A percentile compares a stretch with the other conserved stretches of the same genome.
Evolutionary conservation across 805 yeast genomes (phyloP).

Genomic region (Suhomyces tanzawaensis): DNA sequence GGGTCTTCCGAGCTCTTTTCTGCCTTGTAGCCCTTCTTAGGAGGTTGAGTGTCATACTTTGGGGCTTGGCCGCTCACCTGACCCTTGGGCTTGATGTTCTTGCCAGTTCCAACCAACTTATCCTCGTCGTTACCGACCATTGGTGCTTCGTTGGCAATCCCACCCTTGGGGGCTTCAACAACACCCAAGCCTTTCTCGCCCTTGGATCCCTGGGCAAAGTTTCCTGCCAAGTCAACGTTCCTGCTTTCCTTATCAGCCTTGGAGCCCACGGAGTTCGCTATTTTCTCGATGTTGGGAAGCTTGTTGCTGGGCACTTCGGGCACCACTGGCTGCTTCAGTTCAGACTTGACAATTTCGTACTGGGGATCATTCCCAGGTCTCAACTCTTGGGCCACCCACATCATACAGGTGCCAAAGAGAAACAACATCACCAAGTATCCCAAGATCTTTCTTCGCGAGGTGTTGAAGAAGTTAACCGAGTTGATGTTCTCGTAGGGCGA

Average conservation of each 20-base stretch:
- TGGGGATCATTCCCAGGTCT: slow-evolving; percentile 24
- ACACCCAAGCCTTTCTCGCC: slow-evolving; percentile 41
- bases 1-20: slow-evolving; percentile 6
- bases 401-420: slow-evolving; percentile 35
- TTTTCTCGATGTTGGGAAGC: slow-evolving; percentile 21
- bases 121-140: slow-evolving; percentile 42
- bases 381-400: slow-evolving; percentile 37
- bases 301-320: not conserved
- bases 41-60: not conserved
- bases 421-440: slow-evolving; percentile 38
- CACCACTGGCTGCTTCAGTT: slow-evolving; percentile 1
- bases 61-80: slow-evolving; percentile 1
- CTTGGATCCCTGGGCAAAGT: slow-evolving; percentile 36
- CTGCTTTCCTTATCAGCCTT: slow-evolving; percentile 33
- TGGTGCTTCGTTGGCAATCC: slow-evolving; percentile 45
- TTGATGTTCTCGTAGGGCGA: slow-evolving; percentile 34
- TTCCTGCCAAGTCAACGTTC: slow-evolving; percentile 36
- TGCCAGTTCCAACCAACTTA: slow-evolving; percentile 20
- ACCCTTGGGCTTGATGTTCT: slow-evolving; percentile 7
- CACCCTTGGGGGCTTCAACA: slow-evolving; percentile 46
- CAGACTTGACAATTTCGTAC: slow-evolving; percentile 21
- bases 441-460: slow-evolving; percentile 35
- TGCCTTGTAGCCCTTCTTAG: slow-evolving; percentile 13
- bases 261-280: slow-evolving; percentile 27
- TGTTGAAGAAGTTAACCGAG: slow-evolving; percentile 30